These are phyloP conservation scores for Tulasnella sp. DNA, from an alignment of 768 basidiomycete genomes.

Conservation along the genomic window DNA sequence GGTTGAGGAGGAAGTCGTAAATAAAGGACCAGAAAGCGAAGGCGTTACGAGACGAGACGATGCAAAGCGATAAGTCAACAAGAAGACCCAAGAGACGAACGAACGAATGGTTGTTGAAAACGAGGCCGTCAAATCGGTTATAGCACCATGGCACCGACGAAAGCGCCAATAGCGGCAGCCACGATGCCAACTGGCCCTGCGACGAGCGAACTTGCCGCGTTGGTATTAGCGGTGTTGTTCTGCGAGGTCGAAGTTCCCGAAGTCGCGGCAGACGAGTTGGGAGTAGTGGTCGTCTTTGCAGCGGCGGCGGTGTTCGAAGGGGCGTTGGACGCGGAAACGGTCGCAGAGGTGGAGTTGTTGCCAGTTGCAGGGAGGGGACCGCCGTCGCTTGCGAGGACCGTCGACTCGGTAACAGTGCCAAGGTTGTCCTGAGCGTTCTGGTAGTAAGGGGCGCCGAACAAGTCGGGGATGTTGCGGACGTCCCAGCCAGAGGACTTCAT, in stretches of 20 bases:
- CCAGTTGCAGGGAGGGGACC: background rate
- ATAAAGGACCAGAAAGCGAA: background rate
- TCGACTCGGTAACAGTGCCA: background rate
- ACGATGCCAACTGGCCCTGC: background rate
- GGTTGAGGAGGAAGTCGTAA: background rate
- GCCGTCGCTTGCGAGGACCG: slow-evolving; percentile 4
- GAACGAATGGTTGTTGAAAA: background rate
- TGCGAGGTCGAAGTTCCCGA: background rate
- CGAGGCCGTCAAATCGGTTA: background rate
- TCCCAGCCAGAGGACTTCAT: slow-evolving; percentile 75
- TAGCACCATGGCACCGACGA: background rate
- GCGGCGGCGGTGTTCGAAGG: background rate
- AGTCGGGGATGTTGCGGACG: slow-evolving; percentile 53
- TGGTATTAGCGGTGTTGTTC: background rate
- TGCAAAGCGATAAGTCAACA: background rate
- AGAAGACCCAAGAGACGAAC: background rate
- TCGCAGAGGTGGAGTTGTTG: background rate
- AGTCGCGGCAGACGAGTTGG: background rate
- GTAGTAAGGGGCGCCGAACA: slow-evolving; percentile 47
- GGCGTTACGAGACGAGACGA: background rate
- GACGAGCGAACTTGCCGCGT: background rate
- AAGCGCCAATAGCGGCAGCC: background rate
- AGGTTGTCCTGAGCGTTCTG: slow-evolving; percentile 42
- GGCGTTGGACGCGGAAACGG: background rate
- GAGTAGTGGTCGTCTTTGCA: background rate